phyloP scores from a whole-genome alignment of 2,329 filamentous ascomycete genomes.

The Fusarium torreyae region DNA sequence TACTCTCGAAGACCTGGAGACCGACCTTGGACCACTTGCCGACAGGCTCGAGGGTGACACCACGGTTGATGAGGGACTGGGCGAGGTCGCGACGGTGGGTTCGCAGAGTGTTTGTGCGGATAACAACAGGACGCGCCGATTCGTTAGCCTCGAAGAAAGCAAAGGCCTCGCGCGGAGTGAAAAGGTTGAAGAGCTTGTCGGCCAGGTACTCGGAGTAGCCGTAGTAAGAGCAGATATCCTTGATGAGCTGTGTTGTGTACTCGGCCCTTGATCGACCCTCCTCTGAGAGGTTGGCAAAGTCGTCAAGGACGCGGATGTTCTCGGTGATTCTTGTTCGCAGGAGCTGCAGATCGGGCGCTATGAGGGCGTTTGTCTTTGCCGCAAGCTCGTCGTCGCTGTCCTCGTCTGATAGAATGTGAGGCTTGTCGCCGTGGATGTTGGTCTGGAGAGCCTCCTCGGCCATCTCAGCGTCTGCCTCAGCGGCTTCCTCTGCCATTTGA shows the following conservation, averaged over 20 bases:
- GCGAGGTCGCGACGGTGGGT: slow-evolving; percentile 84
- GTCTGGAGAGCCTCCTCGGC: slow-evolving; percentile 90
- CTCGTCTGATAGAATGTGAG: slow-evolving; percentile 75
- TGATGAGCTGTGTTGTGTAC: slow-evolving; percentile 87
- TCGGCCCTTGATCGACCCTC: slow-evolving; percentile 86
- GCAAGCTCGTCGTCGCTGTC: slow-evolving; percentile 74
- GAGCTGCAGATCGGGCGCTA: slow-evolving; percentile 92
- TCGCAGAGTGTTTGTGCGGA: slow-evolving; percentile 95
- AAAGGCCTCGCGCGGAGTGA: slow-evolving; percentile 93
- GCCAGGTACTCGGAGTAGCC: slow-evolving; percentile 96
- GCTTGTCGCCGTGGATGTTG: slow-evolving; percentile 86
- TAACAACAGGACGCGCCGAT: slow-evolving; percentile 91
- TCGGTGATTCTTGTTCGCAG: slow-evolving; percentile 92
- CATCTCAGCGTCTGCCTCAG: slow-evolving; percentile 87
- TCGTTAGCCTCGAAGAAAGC: slow-evolving; percentile 99
- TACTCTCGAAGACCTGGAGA: slow-evolving; percentile 94
- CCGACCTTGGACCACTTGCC: slow-evolving; percentile 99
- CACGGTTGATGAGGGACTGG: slow-evolving; percentile 93
- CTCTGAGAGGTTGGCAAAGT: slow-evolving; percentile 86
- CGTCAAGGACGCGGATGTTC: slow-evolving; percentile 90
- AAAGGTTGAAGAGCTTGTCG: slow-evolving; percentile 94
- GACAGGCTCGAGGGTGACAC: slow-evolving; percentile 95
- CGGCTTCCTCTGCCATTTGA: slow-evolving; percentile 82
- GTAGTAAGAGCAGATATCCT: slow-evolving; percentile 97
- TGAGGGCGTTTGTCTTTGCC: slow-evolving; percentile 71